Conservation (phyloP, 108 stramenopile genomes). For the Thalassiosira profunda region DNA sequence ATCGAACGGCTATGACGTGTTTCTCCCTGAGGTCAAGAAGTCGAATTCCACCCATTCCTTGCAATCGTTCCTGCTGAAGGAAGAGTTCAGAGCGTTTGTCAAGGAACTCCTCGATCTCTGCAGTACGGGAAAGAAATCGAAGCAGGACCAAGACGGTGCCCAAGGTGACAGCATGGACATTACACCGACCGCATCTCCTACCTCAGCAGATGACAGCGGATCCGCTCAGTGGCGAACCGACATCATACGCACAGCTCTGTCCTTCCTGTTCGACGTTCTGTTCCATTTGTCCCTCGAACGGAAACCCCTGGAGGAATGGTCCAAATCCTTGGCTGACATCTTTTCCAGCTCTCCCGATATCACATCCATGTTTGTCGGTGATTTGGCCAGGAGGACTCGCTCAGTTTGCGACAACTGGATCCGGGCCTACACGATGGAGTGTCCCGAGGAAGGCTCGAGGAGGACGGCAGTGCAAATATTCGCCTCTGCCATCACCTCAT, state of each 20-base stretch:
- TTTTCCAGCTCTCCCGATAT: conserved; percentile 45
- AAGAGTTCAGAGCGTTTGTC: conserved; percentile 91
- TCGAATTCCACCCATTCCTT: conserved; percentile 88
- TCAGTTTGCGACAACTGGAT: conserved; percentile 79
- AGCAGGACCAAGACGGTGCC: conserved; percentile 12
- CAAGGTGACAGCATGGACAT: conserved; percentile 61
- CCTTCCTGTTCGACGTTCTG: conserved; percentile 80
- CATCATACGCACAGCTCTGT: conserved; percentile 61
- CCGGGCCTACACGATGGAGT: conserved; percentile 78
- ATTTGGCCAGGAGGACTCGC: conserved; percentile 67
- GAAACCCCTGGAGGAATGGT: conserved; percentile 58
- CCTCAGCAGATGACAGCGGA: conserved; percentile 14
- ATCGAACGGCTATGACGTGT: conserved; percentile 81
- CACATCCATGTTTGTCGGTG: conserved; percentile 56
- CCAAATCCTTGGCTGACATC: conserved; percentile 53
- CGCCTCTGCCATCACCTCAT: conserved; percentile 54
- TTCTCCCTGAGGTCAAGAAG: conserved; percentile 84
- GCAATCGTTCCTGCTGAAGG: conserved; percentile 92
- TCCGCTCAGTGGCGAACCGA: conserved; percentile 61
- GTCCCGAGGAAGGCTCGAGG: conserved; percentile 69
- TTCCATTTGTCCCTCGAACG: conserved; percentile 72
- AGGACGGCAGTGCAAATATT: conserved; percentile 72
- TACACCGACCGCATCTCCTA: conserved; percentile 30
- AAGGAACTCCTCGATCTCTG: conserved; percentile 72
- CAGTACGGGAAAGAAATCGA: conserved; percentile 13